Evolutionary conservation across 306 rosid species (phyloP), one percentile per base, ranked within the genome.

Genomic region (Cicer yamashitae): DNA sequence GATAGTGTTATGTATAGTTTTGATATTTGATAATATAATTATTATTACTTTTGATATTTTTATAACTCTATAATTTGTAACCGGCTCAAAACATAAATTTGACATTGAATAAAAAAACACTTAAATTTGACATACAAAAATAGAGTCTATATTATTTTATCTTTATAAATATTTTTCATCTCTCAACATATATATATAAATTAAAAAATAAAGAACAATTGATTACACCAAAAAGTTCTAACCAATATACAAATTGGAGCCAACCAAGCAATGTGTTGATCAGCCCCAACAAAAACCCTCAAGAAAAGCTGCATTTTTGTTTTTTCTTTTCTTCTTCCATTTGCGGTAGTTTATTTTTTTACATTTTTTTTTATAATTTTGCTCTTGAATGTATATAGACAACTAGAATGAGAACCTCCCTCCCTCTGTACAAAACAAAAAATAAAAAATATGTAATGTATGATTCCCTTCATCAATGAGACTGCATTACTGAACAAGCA

Each of bases 401-500:
- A n/a, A n/a, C 6, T 37, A 22, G 52, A 50, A 71, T 10, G 62
- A 22, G 52, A 50, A 71, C 43, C 58, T 69, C 61, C 45, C 57
- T 71, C 83, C 61, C 45, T 74, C 84, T 87, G 74, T 84, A 86
- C 92, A 90, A 81, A 65, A 30, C 69, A 69, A 48, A 9, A 30
- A 68, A 1, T 25, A 34, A 60, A 34, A 60, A 9, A 60, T 30
- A 60, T 60, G 10, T 34, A 34, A 50, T 50, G 11, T 37, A 58
- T 14, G 10, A 22, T n/a, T 79, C 75, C 40, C 57, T 37, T 90
- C 66, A 85, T 90, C 70, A 88, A 14, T 58, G 75, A 22, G 89
- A 85, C 51, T 94, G 98, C 91, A 90, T 84, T 40, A 94, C 90
- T 58, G 98, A 91, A 78, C 98, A 94, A 51, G 98, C 97, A 54